phyloP scores from a whole-genome alignment of 257 asterid genomes.

The Solanum appendiculatum region DNA sequence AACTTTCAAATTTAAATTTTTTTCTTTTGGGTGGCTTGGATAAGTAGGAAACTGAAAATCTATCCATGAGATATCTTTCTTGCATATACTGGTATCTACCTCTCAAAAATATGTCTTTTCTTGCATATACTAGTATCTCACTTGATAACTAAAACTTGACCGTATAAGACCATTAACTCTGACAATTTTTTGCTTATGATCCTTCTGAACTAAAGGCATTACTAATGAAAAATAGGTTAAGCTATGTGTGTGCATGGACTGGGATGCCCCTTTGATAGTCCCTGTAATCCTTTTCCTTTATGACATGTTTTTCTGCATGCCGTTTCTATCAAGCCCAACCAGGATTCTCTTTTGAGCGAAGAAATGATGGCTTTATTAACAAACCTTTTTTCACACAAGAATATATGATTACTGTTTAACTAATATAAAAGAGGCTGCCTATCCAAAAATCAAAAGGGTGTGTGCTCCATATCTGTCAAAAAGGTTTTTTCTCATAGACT shows the following conservation, averaged over 20 bases:
- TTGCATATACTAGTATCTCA: not conserved
- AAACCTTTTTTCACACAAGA: not conserved
- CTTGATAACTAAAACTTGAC: not conserved
- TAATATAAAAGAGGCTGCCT: not conserved
- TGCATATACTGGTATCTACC: not conserved
- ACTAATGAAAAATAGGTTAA: not conserved
- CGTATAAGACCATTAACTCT: not conserved
- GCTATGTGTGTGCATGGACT: not conserved
- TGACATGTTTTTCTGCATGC: not conserved
- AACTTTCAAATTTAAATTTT: too few species aligned
- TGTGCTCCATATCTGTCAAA: not conserved
- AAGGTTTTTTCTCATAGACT: not conserved
- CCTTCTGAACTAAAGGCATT: not conserved
- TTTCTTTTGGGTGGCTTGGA: not conserved
- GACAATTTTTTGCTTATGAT: not conserved
- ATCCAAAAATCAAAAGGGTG: not conserved
- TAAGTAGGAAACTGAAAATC: not conserved
- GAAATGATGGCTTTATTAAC: not conserved
- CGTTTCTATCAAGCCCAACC: not conserved
- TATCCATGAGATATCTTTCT: not conserved
- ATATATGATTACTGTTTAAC: not conserved
- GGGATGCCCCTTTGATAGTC: not conserved
- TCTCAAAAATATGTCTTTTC: not conserved
- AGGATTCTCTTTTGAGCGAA: not conserved
- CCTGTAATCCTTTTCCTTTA: not conserved